These are phyloP conservation scores for Batrachochytrium dendrobatidis DNA, from an alignment of 371 early-diverging fungal genomes.

Conservation along the genomic window DNA sequence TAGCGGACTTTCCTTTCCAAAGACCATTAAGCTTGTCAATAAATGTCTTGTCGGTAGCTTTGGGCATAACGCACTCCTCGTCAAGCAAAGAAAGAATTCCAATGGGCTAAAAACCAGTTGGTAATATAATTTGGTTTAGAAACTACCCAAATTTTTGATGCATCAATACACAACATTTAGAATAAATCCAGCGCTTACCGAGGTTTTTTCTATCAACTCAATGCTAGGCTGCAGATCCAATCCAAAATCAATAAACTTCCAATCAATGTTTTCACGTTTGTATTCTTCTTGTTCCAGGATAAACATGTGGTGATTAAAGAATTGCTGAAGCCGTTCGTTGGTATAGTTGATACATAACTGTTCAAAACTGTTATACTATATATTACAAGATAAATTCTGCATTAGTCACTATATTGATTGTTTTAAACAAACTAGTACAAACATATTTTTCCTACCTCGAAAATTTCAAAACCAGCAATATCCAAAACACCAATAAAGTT, in stretches of 20 bases:
- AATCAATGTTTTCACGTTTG: slow-evolving; percentile 93
- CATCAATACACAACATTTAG: not conserved
- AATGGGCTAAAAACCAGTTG: slow-evolving; percentile 60
- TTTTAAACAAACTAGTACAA: slow-evolving; percentile 6
- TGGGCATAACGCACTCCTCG: slow-evolving; percentile 99
- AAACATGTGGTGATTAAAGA: slow-evolving; percentile 99
- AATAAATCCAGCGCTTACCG: slow-evolving; percentile 43
- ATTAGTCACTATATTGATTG: not conserved
- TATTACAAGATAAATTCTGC: too few species aligned
- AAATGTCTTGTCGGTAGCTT: slow-evolving; percentile 95
- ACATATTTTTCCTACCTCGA: slow-evolving; percentile 54
- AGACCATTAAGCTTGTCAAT: slow-evolving; percentile 84
- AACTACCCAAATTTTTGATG: not conserved
- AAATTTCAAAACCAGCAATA: slow-evolving; percentile 99
- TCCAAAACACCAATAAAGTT: slow-evolving; percentile 98
- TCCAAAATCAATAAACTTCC: slow-evolving; percentile 99
- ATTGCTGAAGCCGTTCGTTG: slow-evolving; percentile 99
- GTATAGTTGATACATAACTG: slow-evolving; percentile 99
- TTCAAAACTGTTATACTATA: slow-evolving; percentile 93
- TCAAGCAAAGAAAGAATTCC: slow-evolving; percentile 97
- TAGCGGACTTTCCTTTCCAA: slow-evolving; percentile 81
- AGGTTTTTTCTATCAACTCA: slow-evolving; percentile 93
- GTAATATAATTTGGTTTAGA: not conserved
- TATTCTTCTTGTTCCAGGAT: slow-evolving; percentile 99
- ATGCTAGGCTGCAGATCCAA: slow-evolving; percentile 99